These are phyloP conservation scores for Phytophthora syringae DNA, from an alignment of 352 stramenopile species.

Conservation along the genomic window DNA sequence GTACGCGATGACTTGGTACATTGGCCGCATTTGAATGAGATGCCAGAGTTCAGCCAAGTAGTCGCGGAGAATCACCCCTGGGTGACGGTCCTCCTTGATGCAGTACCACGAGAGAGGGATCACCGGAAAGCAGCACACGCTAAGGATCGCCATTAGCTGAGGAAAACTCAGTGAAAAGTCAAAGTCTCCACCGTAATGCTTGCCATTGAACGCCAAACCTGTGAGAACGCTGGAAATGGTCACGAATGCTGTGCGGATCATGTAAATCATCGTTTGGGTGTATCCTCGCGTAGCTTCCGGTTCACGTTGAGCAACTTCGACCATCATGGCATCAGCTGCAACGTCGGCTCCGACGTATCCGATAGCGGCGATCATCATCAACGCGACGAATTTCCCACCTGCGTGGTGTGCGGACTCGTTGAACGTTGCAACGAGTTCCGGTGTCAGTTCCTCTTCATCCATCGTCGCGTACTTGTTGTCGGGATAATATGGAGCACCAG, in stretches of 20 bases:
- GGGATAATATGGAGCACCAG: constrained; percentile 55
- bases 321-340: constrained; percentile 50
- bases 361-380: constrained; percentile 57
- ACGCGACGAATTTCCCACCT: constrained; percentile 50
- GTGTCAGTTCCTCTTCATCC: constrained; percentile 19
- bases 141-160: constrained; percentile 47
- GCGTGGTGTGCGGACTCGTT: constrained; percentile 38
- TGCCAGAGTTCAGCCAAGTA: constrained; percentile 53
- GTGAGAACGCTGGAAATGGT: constrained; percentile 48
- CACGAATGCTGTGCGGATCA: constrained; percentile 48
- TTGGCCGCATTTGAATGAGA: constrained; percentile 41
- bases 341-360: constrained; percentile 55
- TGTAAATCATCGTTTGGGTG: constrained; percentile 45
- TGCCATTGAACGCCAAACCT: constrained; percentile 57
- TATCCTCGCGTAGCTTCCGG: constrained; percentile 37
- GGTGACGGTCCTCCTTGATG: constrained; percentile 49
- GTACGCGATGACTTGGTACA: constrained; percentile 56
- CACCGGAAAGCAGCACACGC: constrained; percentile 42
- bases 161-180: constrained; percentile 55
- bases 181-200: constrained; percentile 59
- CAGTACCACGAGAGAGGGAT: constrained; percentile 57
- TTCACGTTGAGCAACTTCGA: constrained; percentile 48
- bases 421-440: constrained; percentile 34
- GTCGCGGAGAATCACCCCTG: constrained; percentile 34
- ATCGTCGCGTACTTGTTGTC: constrained; percentile 32